Evolutionary conservation across 1,139 yeast genomes (phyloP).

Genomic region (Yamadazyma pseudoaaseri): DNA sequence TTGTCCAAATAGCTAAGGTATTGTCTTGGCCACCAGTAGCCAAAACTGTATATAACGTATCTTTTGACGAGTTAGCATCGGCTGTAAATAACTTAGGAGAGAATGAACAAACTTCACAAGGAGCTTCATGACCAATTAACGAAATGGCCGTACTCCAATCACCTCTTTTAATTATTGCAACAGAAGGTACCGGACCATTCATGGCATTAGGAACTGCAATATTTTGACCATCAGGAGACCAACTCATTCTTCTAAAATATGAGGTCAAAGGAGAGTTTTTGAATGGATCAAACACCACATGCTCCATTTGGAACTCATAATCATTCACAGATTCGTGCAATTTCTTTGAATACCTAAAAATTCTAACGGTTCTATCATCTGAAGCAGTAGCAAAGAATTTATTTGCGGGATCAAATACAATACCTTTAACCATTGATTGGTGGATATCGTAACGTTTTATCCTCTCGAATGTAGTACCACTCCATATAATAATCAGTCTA

Average conservation of each 20-base stretch:
- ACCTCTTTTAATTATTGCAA: slow-evolving; percentile 85
- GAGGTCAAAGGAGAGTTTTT: slow-evolving; percentile 87
- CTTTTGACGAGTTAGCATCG: slow-evolving; percentile 18
- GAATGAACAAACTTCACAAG: slow-evolving; percentile 91
- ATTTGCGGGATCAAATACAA: slow-evolving; percentile 96
- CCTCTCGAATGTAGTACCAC: slow-evolving; percentile 86
- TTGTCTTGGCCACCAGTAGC: slow-evolving; percentile 84
- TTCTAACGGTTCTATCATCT: slow-evolving; percentile 87
- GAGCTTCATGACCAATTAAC: slow-evolving; percentile 93
- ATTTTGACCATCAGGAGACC: slow-evolving; percentile 98
- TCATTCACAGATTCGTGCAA: slow-evolving; percentile 57
- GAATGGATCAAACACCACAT: slow-evolving; percentile 80
- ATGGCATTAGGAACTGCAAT: slow-evolving; percentile 97
- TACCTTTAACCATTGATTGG: slow-evolving; percentile 94
- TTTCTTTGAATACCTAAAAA: slow-evolving; percentile 77
- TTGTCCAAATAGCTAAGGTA: slow-evolving; percentile 70
- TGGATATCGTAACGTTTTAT: slow-evolving; percentile 88
- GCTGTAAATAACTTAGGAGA: slow-evolving; percentile 67
- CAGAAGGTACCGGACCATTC: slow-evolving; percentile 92
- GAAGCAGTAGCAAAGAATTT: slow-evolving; percentile 96
- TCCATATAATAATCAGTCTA: slow-evolving; percentile 90
- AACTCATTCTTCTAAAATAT: slow-evolving; percentile 84
- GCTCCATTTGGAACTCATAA: slow-evolving; percentile 82
- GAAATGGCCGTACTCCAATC: slow-evolving; percentile 89
- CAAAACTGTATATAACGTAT: slow-evolving; percentile 48